Percentiles rank a stretch among this genome's conserved stretches.
Evolutionary conservation across 345 rosid species (phyloP).

Genomic region (Passiflora organensis): DNA sequence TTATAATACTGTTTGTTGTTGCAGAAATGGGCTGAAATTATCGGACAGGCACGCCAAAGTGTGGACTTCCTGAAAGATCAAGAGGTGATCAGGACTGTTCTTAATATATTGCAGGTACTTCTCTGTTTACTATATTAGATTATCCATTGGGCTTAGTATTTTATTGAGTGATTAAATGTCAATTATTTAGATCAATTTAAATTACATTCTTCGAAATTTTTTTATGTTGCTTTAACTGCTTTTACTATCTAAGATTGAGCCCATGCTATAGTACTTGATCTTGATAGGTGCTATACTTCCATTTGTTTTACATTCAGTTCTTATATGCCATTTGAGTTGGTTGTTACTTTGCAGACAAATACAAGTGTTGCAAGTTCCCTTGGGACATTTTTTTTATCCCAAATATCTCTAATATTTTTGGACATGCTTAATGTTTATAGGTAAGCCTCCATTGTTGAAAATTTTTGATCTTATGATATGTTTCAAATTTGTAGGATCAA

Average conservation of each 20-base stretch:
- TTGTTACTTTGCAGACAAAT: conserved; percentile 70
- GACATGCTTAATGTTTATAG: conserved; percentile 99
- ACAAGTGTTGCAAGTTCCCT: conserved; percentile 94
- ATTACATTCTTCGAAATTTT: too few species aligned
- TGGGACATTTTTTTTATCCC: conserved; percentile 83
- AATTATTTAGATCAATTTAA: too few species aligned
- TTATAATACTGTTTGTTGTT: conserved; percentile 19
- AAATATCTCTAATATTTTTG: conserved; percentile 83
- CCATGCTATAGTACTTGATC: background rate
- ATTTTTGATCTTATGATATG: too few species aligned
- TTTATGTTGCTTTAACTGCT: too few species aligned
- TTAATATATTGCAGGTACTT: conserved; percentile 85
- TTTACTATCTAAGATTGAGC: too few species aligned
- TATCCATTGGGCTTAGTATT: background rate
- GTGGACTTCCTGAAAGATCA: conserved; percentile 89
- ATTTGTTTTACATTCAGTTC: background rate
- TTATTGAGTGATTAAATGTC: too few species aligned
- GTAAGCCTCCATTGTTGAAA: conserved; percentile 29
- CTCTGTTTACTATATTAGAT: background rate
- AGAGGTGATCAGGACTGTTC: conserved; percentile 81
- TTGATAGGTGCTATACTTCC: background rate
- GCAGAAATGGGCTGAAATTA: conserved; percentile 97
- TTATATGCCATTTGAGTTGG: background rate
- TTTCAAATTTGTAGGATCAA: background rate
- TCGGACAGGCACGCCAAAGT: conserved; percentile 92